Evolutionary conservation across 2,329 filamentous ascomycete species (phyloP).

Genomic region (Fusarium musae): DNA sequence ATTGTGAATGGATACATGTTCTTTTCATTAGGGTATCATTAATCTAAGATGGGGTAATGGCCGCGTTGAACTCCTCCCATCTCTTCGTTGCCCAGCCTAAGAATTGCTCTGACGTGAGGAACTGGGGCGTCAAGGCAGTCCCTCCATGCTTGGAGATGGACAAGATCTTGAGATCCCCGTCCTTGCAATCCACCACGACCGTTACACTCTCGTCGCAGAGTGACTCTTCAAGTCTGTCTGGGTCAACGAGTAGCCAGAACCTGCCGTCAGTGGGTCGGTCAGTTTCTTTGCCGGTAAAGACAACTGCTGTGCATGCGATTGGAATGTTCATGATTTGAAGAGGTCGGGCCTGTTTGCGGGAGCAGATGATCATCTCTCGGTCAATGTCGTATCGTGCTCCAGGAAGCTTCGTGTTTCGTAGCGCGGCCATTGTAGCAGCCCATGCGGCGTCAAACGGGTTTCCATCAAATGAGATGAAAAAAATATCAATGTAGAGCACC

Average conservation of each 20-base stretch:
- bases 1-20: neutral
- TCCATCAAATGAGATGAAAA: constrained; percentile 92
- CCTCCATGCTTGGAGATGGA: constrained; percentile 88
- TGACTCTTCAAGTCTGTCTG: constrained; percentile 88
- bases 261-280: constrained; percentile 57
- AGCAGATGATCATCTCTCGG: constrained; percentile 81
- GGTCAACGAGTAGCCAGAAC: constrained; percentile 86
- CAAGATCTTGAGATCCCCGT: constrained; percentile 68
- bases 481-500: constrained; percentile 94
- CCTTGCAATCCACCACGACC: constrained; percentile 75
- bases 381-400: constrained; percentile 86
- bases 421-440: constrained; percentile 83
- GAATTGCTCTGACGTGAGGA: constrained; percentile 73
- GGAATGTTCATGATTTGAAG: constrained; percentile 75
- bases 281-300: constrained; percentile 76
- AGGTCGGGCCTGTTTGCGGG: constrained; percentile 62
- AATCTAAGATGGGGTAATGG: constrained; percentile 47
- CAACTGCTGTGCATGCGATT: constrained; percentile 79
- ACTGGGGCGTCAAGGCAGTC: constrained; percentile 70
- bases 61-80: constrained; percentile 51
- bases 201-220: constrained; percentile 86
- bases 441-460: constrained; percentile 93
- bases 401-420: constrained; percentile 82
- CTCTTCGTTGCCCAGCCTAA: constrained; percentile 49
- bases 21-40: constrained; percentile 42